Base-by-base conservation (phyloP, 768 basidiomycete genomes). In the Suillus clintonianus region DNA sequence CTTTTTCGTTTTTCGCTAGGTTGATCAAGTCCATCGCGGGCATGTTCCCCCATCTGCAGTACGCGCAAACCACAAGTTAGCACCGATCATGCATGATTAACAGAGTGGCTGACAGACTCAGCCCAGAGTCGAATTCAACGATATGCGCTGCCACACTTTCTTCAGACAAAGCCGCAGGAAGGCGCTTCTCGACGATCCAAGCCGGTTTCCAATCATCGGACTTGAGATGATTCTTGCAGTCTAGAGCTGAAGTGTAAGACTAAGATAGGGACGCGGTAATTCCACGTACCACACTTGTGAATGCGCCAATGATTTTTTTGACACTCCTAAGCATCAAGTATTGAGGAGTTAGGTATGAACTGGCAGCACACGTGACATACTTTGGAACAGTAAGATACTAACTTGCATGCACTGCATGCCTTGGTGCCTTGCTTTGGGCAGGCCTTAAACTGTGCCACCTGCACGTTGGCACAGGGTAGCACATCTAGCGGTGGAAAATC, bases 381-480 rank as follows among this genome's bases (percentile, higher is more conserved):
- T 64, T 71, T 78, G 10, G 82, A 83, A 65, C 83, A 83, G 64
- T 83, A 83, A 22, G 77, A 78, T 2, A 82, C 81, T 17, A 83
- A 66, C 56, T 65, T 76, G 67, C 82, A 83, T 24, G 66, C 60
- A 36, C 68, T 62, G 51, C 74, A 75, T 11, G 72, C 59, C 34
- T 67, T 62, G 17, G 66, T 76, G 5, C 80, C 81, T 11, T 67
- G 70, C 0, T 76, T 71, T 15, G 66, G 51, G 62, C 80, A 81
- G 24, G 27, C 59, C 15, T 47, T 61, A 54, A 70, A 61, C n/a
- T n/a, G 67, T 1, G 65, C 55, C 7, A 64, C 65, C 36, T 77
- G 64, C 30, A 76, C 67, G 47, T 79, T 78, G 17, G 80, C 80
- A 42, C 80, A 81, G 6, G 76, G 79, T 9, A 79, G 67, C 22